Conservation (phyloP, 768 basidiomycete species). For the Phlegmacium glaucopus region DNA sequence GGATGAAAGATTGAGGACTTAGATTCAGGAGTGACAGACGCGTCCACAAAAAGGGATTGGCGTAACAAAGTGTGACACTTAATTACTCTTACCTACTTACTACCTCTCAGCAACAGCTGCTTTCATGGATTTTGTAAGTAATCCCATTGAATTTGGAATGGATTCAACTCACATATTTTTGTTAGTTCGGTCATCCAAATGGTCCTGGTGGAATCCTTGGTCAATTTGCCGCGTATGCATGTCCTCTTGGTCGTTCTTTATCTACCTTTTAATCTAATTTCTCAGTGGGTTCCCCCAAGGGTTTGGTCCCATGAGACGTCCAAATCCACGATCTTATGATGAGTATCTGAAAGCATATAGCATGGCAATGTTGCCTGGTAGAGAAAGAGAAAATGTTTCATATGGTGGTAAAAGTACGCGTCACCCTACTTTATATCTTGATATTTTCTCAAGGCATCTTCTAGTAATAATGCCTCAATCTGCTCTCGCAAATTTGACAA, state of each 20-base stretch:
- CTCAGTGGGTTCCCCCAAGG: slow-evolving; percentile 52
- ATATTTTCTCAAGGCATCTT: slow-evolving; percentile 5
- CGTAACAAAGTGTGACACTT: slow-evolving; percentile 13
- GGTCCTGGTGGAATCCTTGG: slow-evolving; percentile 62
- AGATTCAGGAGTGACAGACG: slow-evolving; percentile 23
- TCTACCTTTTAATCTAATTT: slow-evolving; percentile 4
- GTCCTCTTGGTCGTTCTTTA: slow-evolving; percentile 7
- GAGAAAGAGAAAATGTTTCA: slow-evolving; percentile 85
- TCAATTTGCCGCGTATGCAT: slow-evolving; percentile 64
- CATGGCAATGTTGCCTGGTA: slow-evolving; percentile 87
- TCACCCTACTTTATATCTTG: slow-evolving; percentile 13
- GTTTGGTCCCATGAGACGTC: slow-evolving; percentile 42
- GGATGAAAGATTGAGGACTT: slow-evolving; percentile 14
- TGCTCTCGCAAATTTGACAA: slow-evolving; percentile 82
- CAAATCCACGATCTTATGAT: slow-evolving; percentile 77
- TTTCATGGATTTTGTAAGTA: slow-evolving; percentile 45
- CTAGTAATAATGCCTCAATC: slow-evolving; percentile 98
- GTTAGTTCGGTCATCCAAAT: slow-evolving; percentile 40
- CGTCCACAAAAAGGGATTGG: slow-evolving; percentile 21
- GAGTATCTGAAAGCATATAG: slow-evolving; percentile 95
- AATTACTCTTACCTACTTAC: slow-evolving; percentile 14
- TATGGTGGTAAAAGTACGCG: slow-evolving; percentile 93
- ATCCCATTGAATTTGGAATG: background rate
- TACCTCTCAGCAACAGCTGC: slow-evolving; percentile 2
- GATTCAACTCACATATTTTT: slow-evolving; percentile 7